These are phyloP conservation scores for Arthrinium phaeospermum DNA, from an alignment of 2,329 filamentous ascomycete genomes.

Conservation along the genomic window DNA sequence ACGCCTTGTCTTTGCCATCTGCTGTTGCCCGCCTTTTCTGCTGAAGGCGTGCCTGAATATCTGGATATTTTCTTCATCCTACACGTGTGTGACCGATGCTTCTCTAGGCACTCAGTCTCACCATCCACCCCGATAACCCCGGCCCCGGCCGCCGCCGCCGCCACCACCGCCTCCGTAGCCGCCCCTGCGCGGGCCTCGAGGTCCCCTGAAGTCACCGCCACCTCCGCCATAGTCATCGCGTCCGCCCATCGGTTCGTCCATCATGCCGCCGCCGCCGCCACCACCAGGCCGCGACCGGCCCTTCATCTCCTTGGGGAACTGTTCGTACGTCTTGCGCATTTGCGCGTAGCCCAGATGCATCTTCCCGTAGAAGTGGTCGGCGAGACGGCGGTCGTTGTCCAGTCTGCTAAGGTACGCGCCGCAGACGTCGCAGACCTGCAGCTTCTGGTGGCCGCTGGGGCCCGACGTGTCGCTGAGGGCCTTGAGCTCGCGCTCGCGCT, in stretches of 20 bases:
- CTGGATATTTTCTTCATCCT: background rate
- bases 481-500: conserved; percentile 87
- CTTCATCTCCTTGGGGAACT: conserved; percentile 86
- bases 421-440: conserved; percentile 98
- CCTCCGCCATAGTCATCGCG: conserved; percentile 53
- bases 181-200: conserved; percentile 58
- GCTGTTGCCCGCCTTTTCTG: background rate
- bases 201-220: conserved; percentile 50
- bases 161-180: conserved; percentile 60
- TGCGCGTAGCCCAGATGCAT: conserved; percentile 98
- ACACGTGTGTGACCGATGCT: conserved; percentile 24
- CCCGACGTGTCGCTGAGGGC: conserved; percentile 89
- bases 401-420: conserved; percentile 91
- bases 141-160: conserved; percentile 46
- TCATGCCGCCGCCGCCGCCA: conserved; percentile 47
- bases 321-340: conserved; percentile 92
- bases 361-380: conserved; percentile 98
- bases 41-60: background rate
- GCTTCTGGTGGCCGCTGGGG: conserved; percentile 93
- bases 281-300: conserved; percentile 66
- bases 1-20: background rate
- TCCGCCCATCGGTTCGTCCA: conserved; percentile 49
- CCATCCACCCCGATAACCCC: conserved; percentile 53
- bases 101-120: conserved; percentile 31
- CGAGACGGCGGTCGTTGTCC: conserved; percentile 91